phyloP scores from a whole-genome alignment of 129 eudicot species.

The Lactuca saligna region DNA sequence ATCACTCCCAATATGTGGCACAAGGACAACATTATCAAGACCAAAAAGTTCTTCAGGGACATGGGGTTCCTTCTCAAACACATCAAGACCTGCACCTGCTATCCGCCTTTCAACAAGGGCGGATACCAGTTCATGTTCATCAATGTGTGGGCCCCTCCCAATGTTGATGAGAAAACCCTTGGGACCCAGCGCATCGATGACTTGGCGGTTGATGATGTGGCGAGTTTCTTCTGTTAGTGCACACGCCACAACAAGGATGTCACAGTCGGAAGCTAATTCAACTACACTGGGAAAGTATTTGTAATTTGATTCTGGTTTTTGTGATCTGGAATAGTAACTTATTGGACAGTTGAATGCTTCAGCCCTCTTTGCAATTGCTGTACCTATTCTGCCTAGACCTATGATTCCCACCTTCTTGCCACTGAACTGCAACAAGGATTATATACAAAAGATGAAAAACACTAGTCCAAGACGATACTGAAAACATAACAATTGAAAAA shows the following conservation, averaged over 20 bases:
- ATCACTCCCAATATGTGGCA: constrained; percentile 61
- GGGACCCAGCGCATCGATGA: constrained; percentile 67
- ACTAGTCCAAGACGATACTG: too few species aligned
- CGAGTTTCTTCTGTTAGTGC: constrained; percentile 58
- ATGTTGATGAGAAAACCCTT: constrained; percentile 68
- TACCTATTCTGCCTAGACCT: constrained; percentile 89
- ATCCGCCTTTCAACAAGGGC: constrained; percentile 77
- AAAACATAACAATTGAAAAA: not conserved
- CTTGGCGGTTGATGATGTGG: constrained; percentile 71
- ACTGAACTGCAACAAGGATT: constrained; percentile 34
- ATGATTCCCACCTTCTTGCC: constrained; percentile 77
- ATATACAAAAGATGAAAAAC: not conserved
- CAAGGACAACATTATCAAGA: constrained; percentile 57
- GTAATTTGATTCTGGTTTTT: constrained; percentile 53
- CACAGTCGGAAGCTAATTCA: constrained; percentile 61
- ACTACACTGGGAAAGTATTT: constrained; percentile 49
- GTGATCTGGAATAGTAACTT: constrained; percentile 67
- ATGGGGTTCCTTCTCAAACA: constrained; percentile 69
- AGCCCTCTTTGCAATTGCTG: constrained; percentile 79
- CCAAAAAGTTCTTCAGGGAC: constrained; percentile 61
- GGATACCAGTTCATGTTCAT: constrained; percentile 67
- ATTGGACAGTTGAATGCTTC: constrained; percentile 72
- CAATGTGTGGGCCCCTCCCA: constrained; percentile 74
- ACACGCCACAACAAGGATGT: constrained; percentile 73
- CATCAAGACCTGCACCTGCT: constrained; percentile 93